Evolutionary conservation across 441 rosid genomes (phyloP).

Genomic region (Kokia cookei): DNA sequence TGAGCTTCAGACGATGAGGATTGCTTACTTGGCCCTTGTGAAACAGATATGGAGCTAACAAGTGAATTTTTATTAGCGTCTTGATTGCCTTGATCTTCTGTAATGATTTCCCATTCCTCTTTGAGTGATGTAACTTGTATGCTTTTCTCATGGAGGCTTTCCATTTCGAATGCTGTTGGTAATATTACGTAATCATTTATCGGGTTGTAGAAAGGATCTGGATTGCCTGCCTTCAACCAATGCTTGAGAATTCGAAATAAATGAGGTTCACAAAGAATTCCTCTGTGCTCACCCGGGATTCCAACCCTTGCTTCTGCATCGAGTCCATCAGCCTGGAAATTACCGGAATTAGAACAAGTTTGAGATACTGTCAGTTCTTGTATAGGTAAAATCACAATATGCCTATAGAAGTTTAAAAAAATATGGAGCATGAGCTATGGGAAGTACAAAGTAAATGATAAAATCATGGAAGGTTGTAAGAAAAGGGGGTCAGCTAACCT

Average conservation of each 20-base stretch:
- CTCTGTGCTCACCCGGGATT: constrained; percentile 90
- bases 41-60: constrained; percentile 49
- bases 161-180: constrained; percentile 66
- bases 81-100: constrained; percentile 25
- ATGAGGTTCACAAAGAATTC: constrained; percentile 80
- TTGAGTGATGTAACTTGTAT: constrained; percentile 70
- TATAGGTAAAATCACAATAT: background rate
- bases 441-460: background rate
- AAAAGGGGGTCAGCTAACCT: constrained; percentile 38
- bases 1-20: constrained; percentile 43
- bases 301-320: constrained; percentile 93
- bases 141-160: constrained; percentile 52
- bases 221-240: constrained; percentile 81
- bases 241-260: constrained; percentile 77
- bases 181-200: constrained; percentile 80
- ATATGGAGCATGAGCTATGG: background rate
- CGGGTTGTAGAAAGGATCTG: constrained; percentile 86
- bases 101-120: constrained; percentile 84
- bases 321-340: constrained; percentile 79
- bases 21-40: constrained; percentile 28
- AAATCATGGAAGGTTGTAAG: background rate
- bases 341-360: background rate
- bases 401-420: background rate
- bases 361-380: background rate
- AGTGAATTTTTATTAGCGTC: constrained; percentile 18